These are phyloP conservation scores for Penicillium sp. DNA, from an alignment of 2,329 filamentous ascomycete species.

Conservation along the genomic window DNA sequence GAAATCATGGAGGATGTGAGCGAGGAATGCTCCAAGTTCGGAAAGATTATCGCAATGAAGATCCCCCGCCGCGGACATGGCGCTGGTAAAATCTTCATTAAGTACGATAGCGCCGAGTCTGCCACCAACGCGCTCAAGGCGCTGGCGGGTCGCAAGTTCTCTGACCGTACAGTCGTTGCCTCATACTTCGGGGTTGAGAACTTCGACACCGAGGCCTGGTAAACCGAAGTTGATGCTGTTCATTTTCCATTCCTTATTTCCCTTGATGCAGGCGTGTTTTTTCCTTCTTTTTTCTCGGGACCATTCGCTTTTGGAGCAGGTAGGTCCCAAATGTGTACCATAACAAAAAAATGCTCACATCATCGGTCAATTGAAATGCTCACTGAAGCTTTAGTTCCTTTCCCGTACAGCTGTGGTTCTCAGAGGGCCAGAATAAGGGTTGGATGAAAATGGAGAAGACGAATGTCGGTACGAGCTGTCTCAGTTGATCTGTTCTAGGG, in stretches of 20 bases:
- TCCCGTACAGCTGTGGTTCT: background rate
- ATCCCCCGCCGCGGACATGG: slow-evolving; percentile 84
- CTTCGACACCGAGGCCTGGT: slow-evolving; percentile 61
- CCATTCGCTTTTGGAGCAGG: slow-evolving; percentile 4
- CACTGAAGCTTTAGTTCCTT: background rate
- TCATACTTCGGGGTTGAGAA: slow-evolving; percentile 98
- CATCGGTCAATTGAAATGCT: background rate
- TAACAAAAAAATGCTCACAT: slow-evolving; percentile 10
- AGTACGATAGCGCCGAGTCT: slow-evolving; percentile 75
- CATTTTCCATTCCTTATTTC: slow-evolving; percentile 7
- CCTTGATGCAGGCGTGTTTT: slow-evolving; percentile 14
- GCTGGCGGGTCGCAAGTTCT: slow-evolving; percentile 94
- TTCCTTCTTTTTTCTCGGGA: slow-evolving; percentile 1
- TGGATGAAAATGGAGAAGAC: background rate
- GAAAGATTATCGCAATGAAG: slow-evolving; percentile 82
- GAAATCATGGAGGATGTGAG: slow-evolving; percentile 95
- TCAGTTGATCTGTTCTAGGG: background rate
- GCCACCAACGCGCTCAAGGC: slow-evolving; percentile 82
- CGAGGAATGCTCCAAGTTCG: slow-evolving; percentile 92
- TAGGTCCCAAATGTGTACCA: slow-evolving; percentile 13
- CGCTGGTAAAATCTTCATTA: slow-evolving; percentile 97
- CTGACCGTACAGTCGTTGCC: slow-evolving; percentile 91
- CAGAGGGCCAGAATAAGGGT: background rate
- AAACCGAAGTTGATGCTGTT: background rate
- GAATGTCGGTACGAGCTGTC: background rate